Evolutionary conservation across 2,329 filamentous ascomycete genomes (phyloP), one percentile per base, ranked within the genome.

Genomic region (Periconia sp.): DNA sequence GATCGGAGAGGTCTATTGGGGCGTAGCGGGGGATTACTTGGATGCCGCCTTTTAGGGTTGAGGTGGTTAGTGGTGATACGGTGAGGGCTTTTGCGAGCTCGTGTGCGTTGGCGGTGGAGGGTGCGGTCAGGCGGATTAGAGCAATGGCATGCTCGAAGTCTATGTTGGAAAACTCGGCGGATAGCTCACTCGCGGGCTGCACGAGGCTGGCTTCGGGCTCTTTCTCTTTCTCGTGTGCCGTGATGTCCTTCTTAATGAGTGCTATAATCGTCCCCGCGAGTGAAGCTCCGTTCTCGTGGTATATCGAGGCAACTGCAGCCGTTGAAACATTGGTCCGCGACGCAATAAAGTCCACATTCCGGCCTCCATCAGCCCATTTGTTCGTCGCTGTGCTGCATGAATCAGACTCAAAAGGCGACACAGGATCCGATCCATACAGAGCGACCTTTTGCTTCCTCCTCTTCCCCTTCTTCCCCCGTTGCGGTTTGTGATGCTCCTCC

Each of bases 281-380:
- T 6, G 81, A 84, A 2, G 78, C 80, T 11, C 79, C 77, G 43
- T 81, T 79, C 8, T 72, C 64, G 61, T 86, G 79, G 56, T 87
- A 87, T 1, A 80, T 57, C 0, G 83, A 84, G 2, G 74, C 71
- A 3, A 86, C 74, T 0, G 68, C 65, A 21, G 74, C 68, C 21
- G 70, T 68, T 3, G 78, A 62, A 11, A 79, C 59, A 2, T 77
- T 70, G 19, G 78, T 75, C 26, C 79, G 75, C 7, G 75, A 74
- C 11, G 75, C 74, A 40, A 88, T 79, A 50, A 85, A 86, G 0
- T 84, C 78, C 11, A 87, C 73, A 50, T 87, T 82, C 37, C 78
- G 70, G 31, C 69, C 75, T 2, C 76, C 78, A 21, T 71, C 73
- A 43, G 80, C 73, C 85, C 85, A 88, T 51, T 78, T 80, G 54